Evolutionary conservation across 2,329 filamentous ascomycete species (phyloP), one percentile per base, ranked within the genome.

Genomic region (Colletotrichum sp.): DNA sequence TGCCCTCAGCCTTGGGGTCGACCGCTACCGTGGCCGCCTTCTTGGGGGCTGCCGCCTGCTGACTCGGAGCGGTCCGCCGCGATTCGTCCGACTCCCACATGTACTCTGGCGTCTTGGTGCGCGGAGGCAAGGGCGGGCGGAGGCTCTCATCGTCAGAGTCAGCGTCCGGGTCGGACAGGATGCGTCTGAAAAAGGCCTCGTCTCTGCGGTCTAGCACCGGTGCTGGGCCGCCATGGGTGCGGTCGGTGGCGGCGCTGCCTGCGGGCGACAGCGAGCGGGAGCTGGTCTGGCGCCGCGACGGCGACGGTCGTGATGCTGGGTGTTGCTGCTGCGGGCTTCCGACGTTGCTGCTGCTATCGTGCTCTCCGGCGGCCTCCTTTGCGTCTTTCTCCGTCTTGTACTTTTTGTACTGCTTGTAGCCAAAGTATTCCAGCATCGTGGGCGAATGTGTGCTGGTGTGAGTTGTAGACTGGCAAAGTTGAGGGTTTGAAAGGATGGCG

Each of bases 371-470:
- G 9, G 82, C 77, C 27, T 81, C 78, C 61, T 81, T 80, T 32
- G 82, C 83, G 18, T 83, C 84, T 75, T 91, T 89, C 74, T 91
- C 87, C 3, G 85, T 88, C 79, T 86, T 88, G 81, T 89, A 84
- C 83, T 93, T 91, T 85, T 92, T 93, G 80, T 88, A 85, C 82
- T 92, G 93, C 82, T 90, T 93, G 85, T 89, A 90, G 43, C 87
- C 85, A 78, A 93, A 89, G 82, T 91, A 93, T 82, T 93, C 91
- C 76, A 93, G 81, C 92, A 93, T 93, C 58, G 27, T 69, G 64
- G 34, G 32, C 32, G 15, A 65, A 77, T 85, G 80, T 71, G 70
- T 67, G 36, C 62, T 77, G 62, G 25, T 64, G 43, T 39, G 34
- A 4, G 36, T n/a, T 64, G 66, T 39, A 22, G 15, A 56, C 25